Conservation (phyloP, 345 rosid species). For the Xanthoceras sorbifolium region DNA sequence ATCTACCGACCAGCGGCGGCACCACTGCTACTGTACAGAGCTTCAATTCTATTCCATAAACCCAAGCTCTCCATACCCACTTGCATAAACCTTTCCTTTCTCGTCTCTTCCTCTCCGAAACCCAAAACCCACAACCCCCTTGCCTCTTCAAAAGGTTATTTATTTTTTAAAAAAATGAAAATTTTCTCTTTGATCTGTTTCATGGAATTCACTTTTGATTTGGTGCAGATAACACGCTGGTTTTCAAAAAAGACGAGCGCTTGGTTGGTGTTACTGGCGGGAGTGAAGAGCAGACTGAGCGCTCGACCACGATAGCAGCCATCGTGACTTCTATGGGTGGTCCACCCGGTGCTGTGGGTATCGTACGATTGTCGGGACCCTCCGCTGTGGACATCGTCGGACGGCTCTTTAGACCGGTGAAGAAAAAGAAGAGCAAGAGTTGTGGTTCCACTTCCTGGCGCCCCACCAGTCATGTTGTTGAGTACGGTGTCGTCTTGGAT, state of each 20-base stretch:
- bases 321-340: slow-evolving; percentile 85
- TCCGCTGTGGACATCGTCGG: slow-evolving; percentile 64
- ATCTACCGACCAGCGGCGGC: slow-evolving; percentile 30
- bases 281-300: slow-evolving; percentile 28
- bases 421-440: slow-evolving; percentile 43
- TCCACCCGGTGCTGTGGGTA: slow-evolving; percentile 82
- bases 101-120: slow-evolving; percentile 35
- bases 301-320: slow-evolving; percentile 67
- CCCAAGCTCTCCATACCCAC: slow-evolving; percentile 23
- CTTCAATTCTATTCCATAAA: slow-evolving; percentile 17
- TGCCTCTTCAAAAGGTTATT: slow-evolving; percentile 45
- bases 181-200: background rate
- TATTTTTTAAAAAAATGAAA: background rate
- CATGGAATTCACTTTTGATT: background rate
- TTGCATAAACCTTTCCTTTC: slow-evolving; percentile 28
- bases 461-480: slow-evolving; percentile 82
- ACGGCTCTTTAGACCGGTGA: slow-evolving; percentile 57
- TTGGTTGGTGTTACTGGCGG: slow-evolving; percentile 27
- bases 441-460: slow-evolving; percentile 45
- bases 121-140: slow-evolving; percentile 40
- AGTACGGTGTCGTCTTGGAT: slow-evolving; percentile 81
- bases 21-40: background rate
- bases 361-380: slow-evolving; percentile 73
- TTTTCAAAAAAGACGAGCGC: slow-evolving; percentile 62
- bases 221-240: slow-evolving; percentile 43